Base-by-base conservation (phyloP, 2,329 filamentous ascomycete species). In the Sporothrix sp. region DNA sequence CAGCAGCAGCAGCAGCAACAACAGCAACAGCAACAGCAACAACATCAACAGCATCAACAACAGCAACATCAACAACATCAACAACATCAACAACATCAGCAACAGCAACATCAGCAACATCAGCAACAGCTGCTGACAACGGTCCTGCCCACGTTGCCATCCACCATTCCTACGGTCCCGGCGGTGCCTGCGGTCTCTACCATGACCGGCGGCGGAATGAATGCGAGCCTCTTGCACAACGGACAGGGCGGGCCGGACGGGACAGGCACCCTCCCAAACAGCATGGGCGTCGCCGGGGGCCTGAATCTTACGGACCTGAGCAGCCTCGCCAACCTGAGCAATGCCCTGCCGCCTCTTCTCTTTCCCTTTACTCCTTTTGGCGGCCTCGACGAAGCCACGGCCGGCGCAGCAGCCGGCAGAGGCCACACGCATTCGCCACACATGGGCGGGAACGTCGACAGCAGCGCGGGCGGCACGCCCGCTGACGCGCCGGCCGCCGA, bases 361-460 rank as follows among this genome's bases (percentile, higher is more conserved):
- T 51, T 51, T 7, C 51, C 44, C 8, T 53, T 51, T n/a, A 39
- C 51, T 9, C 51, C 48, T 1, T 46, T 55, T 23, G 47, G 44
- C 5, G 50, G 43, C 2, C 27, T 53, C 9, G 55, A 50, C 8
- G 53, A 53, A 4, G 30, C 35, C 27, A 20, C 25, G 13, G 23
- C 30, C 3, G 30, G 27, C 16, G 21, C 37, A 39, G 37, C 18
- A 5, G 7, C 37, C 7, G 37, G 37, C 7, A 8, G 8, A 3
- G 25, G 9, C 2, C 11, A 20, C 4, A 30, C 23, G n/a, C 39
- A 42, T 10, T 30, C 39, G 25, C 39, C 39, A 10, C 8, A 28
- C 13, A 18, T 39, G 38, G 38, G 6, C 13, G 14, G n/a, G 14
- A 10, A 25, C 30, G 48, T 16, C 25, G 25, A 10, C 10, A 28